Evolutionary conservation across 495 filamentous ascomycete species (phyloP).

Genomic region (Aspergillus avenaceus): DNA sequence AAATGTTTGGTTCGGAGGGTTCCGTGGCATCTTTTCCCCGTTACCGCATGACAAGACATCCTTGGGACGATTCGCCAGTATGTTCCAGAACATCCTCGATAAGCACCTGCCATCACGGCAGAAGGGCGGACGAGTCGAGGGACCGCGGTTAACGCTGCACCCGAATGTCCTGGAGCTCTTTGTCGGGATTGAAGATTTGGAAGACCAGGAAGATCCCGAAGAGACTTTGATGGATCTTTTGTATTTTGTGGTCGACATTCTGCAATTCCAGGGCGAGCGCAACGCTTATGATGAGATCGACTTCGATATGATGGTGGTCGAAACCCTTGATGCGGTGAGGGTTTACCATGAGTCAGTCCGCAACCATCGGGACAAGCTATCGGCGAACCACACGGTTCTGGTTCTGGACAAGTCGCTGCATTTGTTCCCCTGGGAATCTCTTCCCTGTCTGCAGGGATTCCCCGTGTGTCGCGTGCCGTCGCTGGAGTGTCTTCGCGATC

Average conservation of each 20-base stretch:
- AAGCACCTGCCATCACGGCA: slow-evolving; percentile 87
- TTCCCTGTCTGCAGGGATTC: slow-evolving; percentile 77
- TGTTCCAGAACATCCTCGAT: slow-evolving; percentile 77
- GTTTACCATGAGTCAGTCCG: slow-evolving; percentile 64
- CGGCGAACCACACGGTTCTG: slow-evolving; percentile 79
- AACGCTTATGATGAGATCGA: slow-evolving; percentile 99
- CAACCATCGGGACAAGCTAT: slow-evolving; percentile 48
- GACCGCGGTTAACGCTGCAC: slow-evolving; percentile 60
- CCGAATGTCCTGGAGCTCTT: slow-evolving; percentile 80
- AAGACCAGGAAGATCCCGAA: slow-evolving; percentile 67
- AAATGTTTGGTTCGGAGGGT: slow-evolving; percentile 90
- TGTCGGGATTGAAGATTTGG: slow-evolving; percentile 73
- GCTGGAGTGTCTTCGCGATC: slow-evolving; percentile 69
- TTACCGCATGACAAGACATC: slow-evolving; percentile 54
- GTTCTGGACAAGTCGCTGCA: slow-evolving; percentile 91
- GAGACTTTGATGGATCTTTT: slow-evolving; percentile 84
- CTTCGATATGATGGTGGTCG: slow-evolving; percentile 84
- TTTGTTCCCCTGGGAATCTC: slow-evolving; percentile 90
- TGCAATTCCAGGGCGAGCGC: slow-evolving; percentile 93
- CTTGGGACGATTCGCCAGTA: slow-evolving; percentile 66
- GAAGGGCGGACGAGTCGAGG: slow-evolving; percentile 48
- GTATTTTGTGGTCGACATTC: slow-evolving; percentile 92
- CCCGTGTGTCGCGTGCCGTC: slow-evolving; percentile 83
- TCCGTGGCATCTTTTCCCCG: slow-evolving; percentile 83
- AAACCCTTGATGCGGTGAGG: slow-evolving; percentile 74